Percentiles rank a stretch among this genome's conserved stretches.
These are phyloP conservation scores for Calonectria leucothoes DNA, from an alignment of 2,329 filamentous ascomycete genomes.

Conservation along the genomic window DNA sequence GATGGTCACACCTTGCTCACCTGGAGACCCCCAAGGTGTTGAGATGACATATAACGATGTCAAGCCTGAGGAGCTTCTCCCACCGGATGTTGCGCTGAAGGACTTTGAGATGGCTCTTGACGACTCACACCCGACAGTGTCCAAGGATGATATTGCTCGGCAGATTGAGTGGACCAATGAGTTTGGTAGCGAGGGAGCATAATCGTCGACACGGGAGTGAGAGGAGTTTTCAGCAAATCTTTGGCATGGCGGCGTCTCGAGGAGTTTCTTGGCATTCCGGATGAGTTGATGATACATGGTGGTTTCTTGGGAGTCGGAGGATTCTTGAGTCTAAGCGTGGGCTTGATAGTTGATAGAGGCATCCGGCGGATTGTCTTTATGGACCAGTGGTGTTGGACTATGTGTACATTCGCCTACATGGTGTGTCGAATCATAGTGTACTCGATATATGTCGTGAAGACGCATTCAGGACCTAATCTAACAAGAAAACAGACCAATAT, in stretches of 20 bases:
- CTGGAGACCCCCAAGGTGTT: slow-evolving; percentile 84
- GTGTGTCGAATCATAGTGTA: background rate
- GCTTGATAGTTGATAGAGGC: slow-evolving; percentile 15
- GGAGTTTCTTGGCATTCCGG: slow-evolving; percentile 41
- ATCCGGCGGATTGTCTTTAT: slow-evolving; percentile 5
- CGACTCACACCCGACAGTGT: slow-evolving; percentile 89
- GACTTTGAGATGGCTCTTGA: slow-evolving; percentile 96
- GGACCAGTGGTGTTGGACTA: background rate
- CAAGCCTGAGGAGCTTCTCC: slow-evolving; percentile 84
- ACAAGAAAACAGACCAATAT: background rate
- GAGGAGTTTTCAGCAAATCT: slow-evolving; percentile 27
- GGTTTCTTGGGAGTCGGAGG: slow-evolving; percentile 26
- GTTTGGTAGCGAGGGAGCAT: slow-evolving; percentile 90
- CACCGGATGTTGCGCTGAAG: slow-evolving; percentile 87
- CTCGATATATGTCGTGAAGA: background rate
- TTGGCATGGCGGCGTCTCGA: slow-evolving; percentile 45
- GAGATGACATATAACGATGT: slow-evolving; percentile 97
- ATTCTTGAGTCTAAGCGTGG: slow-evolving; percentile 22
- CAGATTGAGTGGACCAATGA: slow-evolving; percentile 96
- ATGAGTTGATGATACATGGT: slow-evolving; percentile 27
- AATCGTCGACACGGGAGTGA: slow-evolving; percentile 22
- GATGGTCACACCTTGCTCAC: slow-evolving; percentile 91
- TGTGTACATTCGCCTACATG: background rate
- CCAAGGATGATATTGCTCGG: slow-evolving; percentile 82
- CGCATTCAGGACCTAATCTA: background rate